Percentiles rank a stretch among this genome's conserved stretches.
phyloP scores from a whole-genome alignment of 441 rosid genomes.

The California macrophylla region DNA sequence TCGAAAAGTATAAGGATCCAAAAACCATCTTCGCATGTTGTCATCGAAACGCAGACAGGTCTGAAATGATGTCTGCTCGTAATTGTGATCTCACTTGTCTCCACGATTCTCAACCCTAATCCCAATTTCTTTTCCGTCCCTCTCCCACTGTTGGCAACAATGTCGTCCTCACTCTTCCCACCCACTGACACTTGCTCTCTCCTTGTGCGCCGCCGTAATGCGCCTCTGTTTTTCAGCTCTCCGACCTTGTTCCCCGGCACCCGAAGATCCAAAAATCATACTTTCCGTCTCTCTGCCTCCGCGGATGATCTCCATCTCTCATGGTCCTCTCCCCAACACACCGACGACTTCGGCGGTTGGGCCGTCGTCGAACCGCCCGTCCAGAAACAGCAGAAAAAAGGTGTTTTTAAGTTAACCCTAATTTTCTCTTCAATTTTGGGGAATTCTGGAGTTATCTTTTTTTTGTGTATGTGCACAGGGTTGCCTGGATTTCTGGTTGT shows the following conservation, averaged over 20 bases:
- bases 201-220: constrained; percentile 31
- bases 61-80: neutral
- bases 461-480: neutral
- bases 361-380: constrained; percentile 33
- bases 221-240: constrained; percentile 23
- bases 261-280: constrained; percentile 25
- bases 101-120: neutral
- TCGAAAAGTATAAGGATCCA: neutral
- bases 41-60: neutral
- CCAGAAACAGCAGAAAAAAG: constrained; percentile 25
- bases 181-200: constrained; percentile 22
- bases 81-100: neutral
- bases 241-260: constrained; percentile 15
- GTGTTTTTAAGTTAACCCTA: constrained; percentile 15
- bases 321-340: constrained; percentile 33
- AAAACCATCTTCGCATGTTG: neutral
- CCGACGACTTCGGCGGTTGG: constrained; percentile 59
- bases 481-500: neutral
- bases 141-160: constrained; percentile 13
- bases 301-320: constrained; percentile 33
- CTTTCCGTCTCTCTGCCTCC: constrained; percentile 35
- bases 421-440: neutral
- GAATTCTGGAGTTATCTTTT: neutral
- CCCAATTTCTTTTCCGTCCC: neutral
- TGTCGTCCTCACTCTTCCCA: constrained; percentile 29